Evolutionary conservation across 2,329 filamentous ascomycete species (phyloP).

Genomic region (Drechslerella coelobrocha): DNA sequence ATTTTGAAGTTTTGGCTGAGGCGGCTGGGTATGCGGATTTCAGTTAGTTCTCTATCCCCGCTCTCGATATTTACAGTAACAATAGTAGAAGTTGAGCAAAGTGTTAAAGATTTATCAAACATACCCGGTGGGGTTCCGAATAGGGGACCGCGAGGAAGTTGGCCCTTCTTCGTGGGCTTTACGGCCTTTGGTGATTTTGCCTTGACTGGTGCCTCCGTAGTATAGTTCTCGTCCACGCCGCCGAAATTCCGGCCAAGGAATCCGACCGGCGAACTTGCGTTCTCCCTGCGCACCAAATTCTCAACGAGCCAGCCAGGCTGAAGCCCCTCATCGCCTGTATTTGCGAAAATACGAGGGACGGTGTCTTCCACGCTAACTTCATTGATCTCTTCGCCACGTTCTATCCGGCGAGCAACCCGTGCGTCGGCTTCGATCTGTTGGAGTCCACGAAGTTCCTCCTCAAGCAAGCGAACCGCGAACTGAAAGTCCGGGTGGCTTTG

Average conservation of each 20-base stretch:
- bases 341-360: background rate
- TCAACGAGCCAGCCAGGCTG: conserved; percentile 29
- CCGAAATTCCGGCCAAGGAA: background rate
- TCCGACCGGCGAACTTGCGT: background rate
- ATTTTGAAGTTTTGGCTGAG: conserved; percentile 3
- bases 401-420: conserved; percentile 18
- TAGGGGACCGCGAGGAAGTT: conserved; percentile 20
- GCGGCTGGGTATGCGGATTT: background rate
- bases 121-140: conserved; percentile 31
- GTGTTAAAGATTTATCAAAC: background rate
- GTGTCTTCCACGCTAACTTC: background rate
- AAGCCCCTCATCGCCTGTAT: conserved; percentile 9
- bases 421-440: conserved; percentile 27
- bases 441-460: conserved; percentile 36
- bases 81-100: background rate
- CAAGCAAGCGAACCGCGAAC: conserved; percentile 30
- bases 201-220: background rate
- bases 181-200: background rate
- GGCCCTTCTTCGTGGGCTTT: background rate
- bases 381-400: background rate
- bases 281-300: conserved; percentile 19
- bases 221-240: background rate
- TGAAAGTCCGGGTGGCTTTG: conserved; percentile 27
- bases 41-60: background rate
- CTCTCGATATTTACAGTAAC: background rate